These are phyloP conservation scores for Dalbergia cochinchinensis DNA, from an alignment of 306 rosid genomes.

Conservation along the genomic window DNA sequence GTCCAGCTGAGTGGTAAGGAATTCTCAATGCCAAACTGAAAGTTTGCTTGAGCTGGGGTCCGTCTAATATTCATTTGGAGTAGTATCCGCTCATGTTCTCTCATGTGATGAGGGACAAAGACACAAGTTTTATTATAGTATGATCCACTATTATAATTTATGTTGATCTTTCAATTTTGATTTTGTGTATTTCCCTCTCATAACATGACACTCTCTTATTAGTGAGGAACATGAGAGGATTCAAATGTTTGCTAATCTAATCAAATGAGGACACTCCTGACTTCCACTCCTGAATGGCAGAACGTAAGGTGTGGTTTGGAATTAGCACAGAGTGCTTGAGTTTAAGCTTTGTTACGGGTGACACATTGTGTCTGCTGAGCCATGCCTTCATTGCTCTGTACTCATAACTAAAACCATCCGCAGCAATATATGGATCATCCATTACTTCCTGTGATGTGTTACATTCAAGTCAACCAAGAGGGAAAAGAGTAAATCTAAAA, in stretches of 20 bases:
- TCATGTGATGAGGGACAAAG: no score
- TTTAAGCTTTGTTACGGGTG: constrained; percentile 76
- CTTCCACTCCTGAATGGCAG: constrained; percentile 90
- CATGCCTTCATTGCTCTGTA: constrained; percentile 89
- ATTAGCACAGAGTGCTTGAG: constrained; percentile 66
- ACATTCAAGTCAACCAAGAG: constrained; percentile 36
- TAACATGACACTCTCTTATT: no score
- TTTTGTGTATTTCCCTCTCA: no score
- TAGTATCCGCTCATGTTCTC: no score
- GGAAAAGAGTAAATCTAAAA: not conserved
- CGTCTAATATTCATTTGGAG: not conserved
- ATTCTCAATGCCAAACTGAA: not conserved
- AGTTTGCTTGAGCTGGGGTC: constrained; percentile 8
- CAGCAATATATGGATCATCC: constrained; percentile 89
- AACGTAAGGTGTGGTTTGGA: constrained; percentile 82
- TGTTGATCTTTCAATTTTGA: no score
- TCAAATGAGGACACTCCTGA: constrained; percentile 49
- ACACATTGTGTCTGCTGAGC: constrained; percentile 76
- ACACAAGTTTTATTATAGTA: no score
- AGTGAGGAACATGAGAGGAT: no score
- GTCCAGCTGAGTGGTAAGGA: constrained; percentile 19
- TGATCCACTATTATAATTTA: no score
- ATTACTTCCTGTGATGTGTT: constrained; percentile 78
- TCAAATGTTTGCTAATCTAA: constrained; percentile 33
- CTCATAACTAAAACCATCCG: constrained; percentile 90